Conservation (phyloP, 805 yeast genomes). For the Candida boleticola region DNA sequence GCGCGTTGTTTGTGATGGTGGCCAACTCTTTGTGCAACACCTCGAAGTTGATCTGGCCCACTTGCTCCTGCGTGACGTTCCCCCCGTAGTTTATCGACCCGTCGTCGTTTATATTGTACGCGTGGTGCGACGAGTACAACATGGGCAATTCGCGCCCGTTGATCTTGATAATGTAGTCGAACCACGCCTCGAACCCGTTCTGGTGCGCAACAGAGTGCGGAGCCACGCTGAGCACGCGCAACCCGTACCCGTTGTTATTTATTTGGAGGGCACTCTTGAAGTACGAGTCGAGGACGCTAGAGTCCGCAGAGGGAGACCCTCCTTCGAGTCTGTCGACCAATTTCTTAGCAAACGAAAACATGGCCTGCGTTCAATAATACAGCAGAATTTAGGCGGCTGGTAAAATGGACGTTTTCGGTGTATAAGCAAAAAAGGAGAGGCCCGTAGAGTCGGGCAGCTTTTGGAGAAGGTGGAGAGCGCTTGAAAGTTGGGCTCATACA, state of each 20-base stretch:
- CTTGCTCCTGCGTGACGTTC: conserved; percentile 29
- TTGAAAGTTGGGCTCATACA: too few species aligned
- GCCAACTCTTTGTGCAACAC: conserved; percentile 42
- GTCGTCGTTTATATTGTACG: conserved; percentile 38
- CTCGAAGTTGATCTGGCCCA: conserved; percentile 40
- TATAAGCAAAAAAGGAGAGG: too few species aligned
- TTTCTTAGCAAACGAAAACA: conserved; percentile 46
- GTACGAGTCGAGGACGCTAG: conserved; percentile 28
- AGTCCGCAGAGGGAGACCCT: conserved; percentile 11
- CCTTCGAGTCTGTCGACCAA: conserved; percentile 41
- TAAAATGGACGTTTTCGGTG: too few species aligned
- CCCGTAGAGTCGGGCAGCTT: too few species aligned
- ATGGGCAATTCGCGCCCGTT: conserved; percentile 65
- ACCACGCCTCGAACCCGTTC: conserved; percentile 68
- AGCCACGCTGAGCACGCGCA: conserved; percentile 35
- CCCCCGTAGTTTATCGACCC: conserved; percentile 40
- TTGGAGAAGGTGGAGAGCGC: too few species aligned
- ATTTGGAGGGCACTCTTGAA: conserved; percentile 28
- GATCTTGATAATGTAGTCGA: conserved; percentile 80
- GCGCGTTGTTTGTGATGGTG: conserved; percentile 27
- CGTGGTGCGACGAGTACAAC: conserved; percentile 26
- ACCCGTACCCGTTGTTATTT: conserved; percentile 42
- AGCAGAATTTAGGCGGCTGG: too few species aligned
- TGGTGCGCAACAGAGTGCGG: conserved; percentile 36
- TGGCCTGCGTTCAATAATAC: conserved; percentile 9